These are phyloP conservation scores for Verticillium longisporum DNA, from an alignment of 2,329 filamentous ascomycete genomes.

Conservation along the genomic window DNA sequence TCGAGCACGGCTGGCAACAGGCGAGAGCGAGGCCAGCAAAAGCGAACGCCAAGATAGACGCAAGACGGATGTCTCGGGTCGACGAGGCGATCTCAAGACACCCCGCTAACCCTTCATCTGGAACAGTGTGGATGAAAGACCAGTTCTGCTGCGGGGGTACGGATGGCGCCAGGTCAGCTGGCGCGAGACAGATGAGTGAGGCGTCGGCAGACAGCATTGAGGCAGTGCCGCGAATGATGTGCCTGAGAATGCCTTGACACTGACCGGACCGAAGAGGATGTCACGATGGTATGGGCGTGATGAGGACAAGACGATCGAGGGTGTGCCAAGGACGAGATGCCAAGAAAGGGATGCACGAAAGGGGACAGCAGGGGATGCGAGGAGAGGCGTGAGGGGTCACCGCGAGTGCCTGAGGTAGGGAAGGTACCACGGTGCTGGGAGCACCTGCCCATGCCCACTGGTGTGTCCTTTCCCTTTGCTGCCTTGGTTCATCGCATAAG, in stretches of 20 bases:
- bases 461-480: not conserved
- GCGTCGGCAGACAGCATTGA: not conserved
- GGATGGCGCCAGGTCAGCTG: not conserved
- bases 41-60: not conserved
- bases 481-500: not conserved
- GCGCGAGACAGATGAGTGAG: not conserved
- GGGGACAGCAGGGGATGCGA: too few relatives aligned
- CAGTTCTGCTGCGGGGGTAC: not conserved
- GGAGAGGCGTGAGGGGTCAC: not conserved
- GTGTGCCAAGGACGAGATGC: not conserved
- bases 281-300: not conserved
- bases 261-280: not conserved
- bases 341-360: not conserved
- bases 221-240: too few relatives aligned
- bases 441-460: not conserved
- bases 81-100: not conserved
- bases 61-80: not conserved
- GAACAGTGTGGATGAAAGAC: not conserved
- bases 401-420: too few relatives aligned
- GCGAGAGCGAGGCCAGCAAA: not conserved
- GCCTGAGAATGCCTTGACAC: too few relatives aligned
- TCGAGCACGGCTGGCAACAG: not conserved
- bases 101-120: not conserved
- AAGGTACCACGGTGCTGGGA: not conserved
- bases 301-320: not conserved